Evolutionary conservation across 495 filamentous ascomycete genomes (phyloP).

Genomic region (Penicillium subrubescens): DNA sequence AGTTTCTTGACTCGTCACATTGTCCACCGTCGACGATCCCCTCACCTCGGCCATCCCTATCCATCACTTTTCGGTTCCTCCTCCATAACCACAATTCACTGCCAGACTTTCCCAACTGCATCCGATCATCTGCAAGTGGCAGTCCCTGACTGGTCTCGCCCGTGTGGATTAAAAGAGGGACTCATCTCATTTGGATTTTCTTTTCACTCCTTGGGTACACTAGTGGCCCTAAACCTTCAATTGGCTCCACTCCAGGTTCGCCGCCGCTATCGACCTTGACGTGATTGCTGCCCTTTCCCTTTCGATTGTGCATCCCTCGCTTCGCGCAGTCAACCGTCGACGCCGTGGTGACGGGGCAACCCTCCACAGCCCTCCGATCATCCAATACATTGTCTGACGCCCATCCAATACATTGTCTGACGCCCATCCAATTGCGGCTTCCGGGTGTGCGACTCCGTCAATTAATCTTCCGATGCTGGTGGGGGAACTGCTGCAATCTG

Average conservation of each 20-base stretch:
- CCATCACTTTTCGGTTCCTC: background rate
- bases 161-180: slow-evolving; percentile 1
- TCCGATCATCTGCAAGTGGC: background rate
- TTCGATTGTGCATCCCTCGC: slow-evolving; percentile 30
- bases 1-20: slow-evolving; percentile 36
- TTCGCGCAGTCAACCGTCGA: slow-evolving; percentile 17
- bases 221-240: slow-evolving; percentile 15
- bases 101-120: too few relatives aligned
- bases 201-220: slow-evolving; percentile 8
- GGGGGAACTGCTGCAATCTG: slow-evolving; percentile 14
- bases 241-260: slow-evolving; percentile 20
- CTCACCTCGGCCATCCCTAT: slow-evolving; percentile 21
- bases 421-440: slow-evolving; percentile 16
- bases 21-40: slow-evolving; percentile 21
- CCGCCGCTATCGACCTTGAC: slow-evolving; percentile 9
- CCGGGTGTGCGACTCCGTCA: slow-evolving; percentile 6
- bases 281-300: slow-evolving; percentile 19
- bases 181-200: background rate
- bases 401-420: slow-evolving; percentile 26
- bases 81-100: background rate
- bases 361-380: slow-evolving; percentile 8
- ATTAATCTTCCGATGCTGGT: slow-evolving; percentile 25
- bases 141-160: background rate
- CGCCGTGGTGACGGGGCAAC: background rate
- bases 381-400: too few relatives aligned